Base-by-base conservation (phyloP, 2,329 filamentous ascomycete genomes). In the Epichloe aotearoae region DNA sequence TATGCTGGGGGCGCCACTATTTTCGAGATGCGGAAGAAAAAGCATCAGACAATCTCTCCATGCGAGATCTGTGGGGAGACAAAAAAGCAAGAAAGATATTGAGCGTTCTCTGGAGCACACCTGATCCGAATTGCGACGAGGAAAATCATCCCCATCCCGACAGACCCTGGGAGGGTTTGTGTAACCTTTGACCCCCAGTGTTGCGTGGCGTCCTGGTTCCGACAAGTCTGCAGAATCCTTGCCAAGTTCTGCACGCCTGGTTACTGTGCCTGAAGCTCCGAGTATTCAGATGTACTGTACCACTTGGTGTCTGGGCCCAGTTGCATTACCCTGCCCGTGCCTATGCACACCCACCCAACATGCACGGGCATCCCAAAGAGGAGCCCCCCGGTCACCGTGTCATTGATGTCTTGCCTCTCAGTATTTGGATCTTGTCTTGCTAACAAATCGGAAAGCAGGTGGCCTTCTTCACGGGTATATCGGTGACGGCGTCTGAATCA, bases 141-240 rank as follows among this genome's bases (percentile, higher is more conserved):
- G 20, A 49, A 52, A 40, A 49, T n/a, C 46, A 30, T 30, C 3
- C 26, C 26, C 26, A 30, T 30, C 26, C 26, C 10, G 26, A 30
- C 26, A 49, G 42, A 46, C 50, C 34, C 46, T 19, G 46, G 41
- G 26, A 36, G 50, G 46, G 26, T 46, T 48, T 45, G 57, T 56
- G 56, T 56, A 56, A 58, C 56, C 36, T 50, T 26, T 50, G n/a
- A 8, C 33, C 55, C 54, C 57, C 52, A 42, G 53, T 50, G 40
- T 52, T 58, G 56, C 53, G 52, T 61, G 57, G 58, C 59, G 55
- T 59, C 40, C 47, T 57, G 49, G 50, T 59, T 58, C 58, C 59
- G 57, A 59, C 52, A 54, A 45, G 39, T 50, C 46, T 51, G 53
- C 51, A 51, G 41, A 23, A 58, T 52, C 56, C 56, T 51, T 59